Evolutionary conservation across 1,139 yeast genomes (phyloP), one percentile per base, ranked within the genome.

Genomic region (Yamadazyma dendronema): DNA sequence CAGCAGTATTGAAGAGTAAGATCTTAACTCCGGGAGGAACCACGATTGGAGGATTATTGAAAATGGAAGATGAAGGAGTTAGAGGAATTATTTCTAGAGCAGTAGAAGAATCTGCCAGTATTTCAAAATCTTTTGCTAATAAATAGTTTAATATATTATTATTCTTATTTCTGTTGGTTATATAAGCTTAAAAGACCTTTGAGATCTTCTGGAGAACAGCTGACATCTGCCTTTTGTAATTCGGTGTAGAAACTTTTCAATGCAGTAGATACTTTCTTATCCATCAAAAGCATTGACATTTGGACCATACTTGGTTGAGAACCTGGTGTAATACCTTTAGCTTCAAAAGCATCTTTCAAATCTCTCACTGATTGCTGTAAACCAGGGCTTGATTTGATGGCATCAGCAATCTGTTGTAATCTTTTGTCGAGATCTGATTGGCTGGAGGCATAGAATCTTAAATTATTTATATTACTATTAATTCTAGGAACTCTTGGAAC

Each of bases 1-100:
- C 98, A n/a, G 94, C 95, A 9, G 88, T 78, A 14, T 73, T 92
- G 59, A 85, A 87, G 57, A 82, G 86, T 58, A 84, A 84, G 54
- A 94, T 92, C 5, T 89, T 97, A 57, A 92, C 99, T 0, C 99
- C 99, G 13, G 98, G 95, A 24, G 99, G 99, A 27, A 90, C 97
- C 37, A 92, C 99, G 7, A 92, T 94, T 57, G 96, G 96, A 4
- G 99, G 99, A 0, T 70, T 94, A 44, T 75, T 90, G 61, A 87
- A 81, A 50, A 79, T 94, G 84, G 99, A 92, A 65, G 96, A 89
- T 51, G 81, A 81, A 36, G 95, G 90, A 31, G 86, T 92, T 33
- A 81, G 96, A 65, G 77, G 89, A 34, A 89, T 89, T 16, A 84
- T 92, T 52, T 81, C 95, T 34, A 75, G 89, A 50, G 96, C 95